Evolutionary conservation across 2,329 filamentous ascomycete genomes (phyloP), one percentile per base, ranked within the genome.

Genomic region (Aspergillus flavus): DNA sequence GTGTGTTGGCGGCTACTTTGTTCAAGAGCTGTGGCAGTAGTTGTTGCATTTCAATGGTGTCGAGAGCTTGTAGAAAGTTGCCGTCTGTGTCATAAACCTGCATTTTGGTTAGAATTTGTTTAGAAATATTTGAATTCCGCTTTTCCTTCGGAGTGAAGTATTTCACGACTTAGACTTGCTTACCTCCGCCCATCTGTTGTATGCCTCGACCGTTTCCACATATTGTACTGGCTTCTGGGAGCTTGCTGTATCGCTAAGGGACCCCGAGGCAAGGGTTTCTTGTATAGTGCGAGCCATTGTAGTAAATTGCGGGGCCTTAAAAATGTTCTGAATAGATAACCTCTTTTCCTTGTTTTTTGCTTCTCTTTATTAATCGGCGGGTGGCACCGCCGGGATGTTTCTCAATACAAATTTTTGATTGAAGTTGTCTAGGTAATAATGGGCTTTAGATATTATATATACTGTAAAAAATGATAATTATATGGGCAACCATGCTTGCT

Each of bases 21-120:
- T 69, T 62, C 4, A 87, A 68, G 52, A 87, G 83, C 0, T 72
- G 66, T 0, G 85, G 83, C 0, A 90, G 80, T 0, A 88, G 71
- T 1, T 71, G 69, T 16, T 75, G 71, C 68, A 90, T 81, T 69
- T 89, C 84, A 16, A 83, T 66, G 45, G 86, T 84, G 71, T 91
- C 89, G 21, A 90, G 81, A 1, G 83, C 82, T 76, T 90, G 88
- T 1, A 91, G 80, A 72, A 90, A 87, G 72, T 90, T 91, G 39
- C 85, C 85, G 65, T 91, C 88, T 32, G 81, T 85, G 75, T 91
- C 88, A 77, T 90, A 91, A 50, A 87, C 79, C 63, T 80, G 67
- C 39, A 21, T 16, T 36, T 28, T 43, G 4, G 6, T 59, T 57
- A n/a, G 48, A 52, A 21, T 32, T 19, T 32, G 41, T 3, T 34